Base-by-base conservation (phyloP, 805 yeast genomes). In the Teunomyces kruisii region DNA sequence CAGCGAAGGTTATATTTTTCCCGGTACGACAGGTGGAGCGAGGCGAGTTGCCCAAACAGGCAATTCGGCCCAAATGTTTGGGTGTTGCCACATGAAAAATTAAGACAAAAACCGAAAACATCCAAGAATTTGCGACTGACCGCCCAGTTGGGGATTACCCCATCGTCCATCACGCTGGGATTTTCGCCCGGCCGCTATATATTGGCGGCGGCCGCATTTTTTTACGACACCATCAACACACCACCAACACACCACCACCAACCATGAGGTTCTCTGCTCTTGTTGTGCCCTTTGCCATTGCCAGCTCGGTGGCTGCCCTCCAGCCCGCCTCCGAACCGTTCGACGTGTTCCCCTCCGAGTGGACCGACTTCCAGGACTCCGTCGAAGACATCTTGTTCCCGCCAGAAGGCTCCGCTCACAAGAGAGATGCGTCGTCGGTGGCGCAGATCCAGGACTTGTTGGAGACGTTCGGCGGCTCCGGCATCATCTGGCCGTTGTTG, bases 401-500 rank as follows among this genome's bases (percentile, higher is more conserved):
- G 12, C 16, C 30, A 10, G 40, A 33, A 15, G 37, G 16, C 9
- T 16, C 41, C 6, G 17, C 39, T 9, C 19, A 10, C 29, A 42
- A 46, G 32, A 27, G 46, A n/a, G n/a, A n/a, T n/a, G n/a, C n/a
- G n/a, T n/a, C n/a, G 6, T 26, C 28, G 9, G 45, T 22, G 9
- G 9, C 42, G 29, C 16, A 26, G 19, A 15, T 46, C 28, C 48
- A 44, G 27, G 32, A 28, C 22, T 36, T 44, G n/a, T 27, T 50
- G 15, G 32, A 27, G 13, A 17, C 42, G 1, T 61, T 64, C 3
- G 55, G 57, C 47, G 46, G 51, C 24, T 61, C 68, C 5, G 66
- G 66, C 3, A 50, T 64, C 10, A 44, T 64, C 15, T 32, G 51
- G 9, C 45, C 52, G 13, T 53, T 63, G 16, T 47, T 68, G 15